Evolutionary conservation across 2,329 filamentous ascomycete species (phyloP).

Genomic region (Xylariaceae sp.): DNA sequence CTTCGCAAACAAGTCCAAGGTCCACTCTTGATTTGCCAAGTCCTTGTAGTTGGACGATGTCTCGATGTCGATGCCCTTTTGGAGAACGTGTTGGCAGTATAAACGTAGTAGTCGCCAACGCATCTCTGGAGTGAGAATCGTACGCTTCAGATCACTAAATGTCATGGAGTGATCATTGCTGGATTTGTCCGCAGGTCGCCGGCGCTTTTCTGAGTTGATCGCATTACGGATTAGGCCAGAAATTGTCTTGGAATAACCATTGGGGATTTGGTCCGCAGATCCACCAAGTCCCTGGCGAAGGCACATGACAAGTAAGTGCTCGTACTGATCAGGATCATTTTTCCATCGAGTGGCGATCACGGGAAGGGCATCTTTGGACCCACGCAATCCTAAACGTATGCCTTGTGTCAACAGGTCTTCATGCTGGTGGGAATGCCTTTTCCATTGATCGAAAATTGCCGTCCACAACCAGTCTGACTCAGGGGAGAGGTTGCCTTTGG

Average conservation of each 20-base stretch:
- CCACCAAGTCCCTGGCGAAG: slow-evolving; percentile 12
- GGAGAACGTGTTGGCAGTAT: slow-evolving; percentile 14
- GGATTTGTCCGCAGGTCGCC: no score
- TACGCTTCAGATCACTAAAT: not conserved
- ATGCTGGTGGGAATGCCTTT: slow-evolving; percentile 4
- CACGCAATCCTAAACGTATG: slow-evolving; percentile 5
- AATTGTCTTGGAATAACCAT: not conserved
- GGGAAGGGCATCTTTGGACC: not conserved
- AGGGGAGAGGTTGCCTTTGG: not conserved
- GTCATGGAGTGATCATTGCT: not conserved
- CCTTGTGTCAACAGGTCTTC: slow-evolving; percentile 8
- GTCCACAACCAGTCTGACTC: slow-evolving; percentile 5
- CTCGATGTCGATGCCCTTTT: slow-evolving; percentile 14
- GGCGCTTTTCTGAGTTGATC: not conserved
- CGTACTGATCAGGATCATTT: slow-evolving; percentile 8
- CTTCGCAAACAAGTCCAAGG: slow-evolving; percentile 5
- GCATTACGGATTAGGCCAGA: not conserved
- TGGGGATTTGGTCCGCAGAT: not conserved
- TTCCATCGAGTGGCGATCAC: slow-evolving; percentile 10
- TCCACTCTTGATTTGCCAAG: slow-evolving; percentile 15
- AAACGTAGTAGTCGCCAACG: slow-evolving; percentile 16
- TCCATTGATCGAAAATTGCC: slow-evolving; percentile 5
- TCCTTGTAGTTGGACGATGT: slow-evolving; percentile 7
- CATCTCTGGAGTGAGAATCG: slow-evolving; percentile 3
- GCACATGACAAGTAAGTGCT: slow-evolving; percentile 4